Evolutionary conservation across 495 filamentous ascomycete species (phyloP).

Genomic region (Hyaloscypha bicolor): DNA sequence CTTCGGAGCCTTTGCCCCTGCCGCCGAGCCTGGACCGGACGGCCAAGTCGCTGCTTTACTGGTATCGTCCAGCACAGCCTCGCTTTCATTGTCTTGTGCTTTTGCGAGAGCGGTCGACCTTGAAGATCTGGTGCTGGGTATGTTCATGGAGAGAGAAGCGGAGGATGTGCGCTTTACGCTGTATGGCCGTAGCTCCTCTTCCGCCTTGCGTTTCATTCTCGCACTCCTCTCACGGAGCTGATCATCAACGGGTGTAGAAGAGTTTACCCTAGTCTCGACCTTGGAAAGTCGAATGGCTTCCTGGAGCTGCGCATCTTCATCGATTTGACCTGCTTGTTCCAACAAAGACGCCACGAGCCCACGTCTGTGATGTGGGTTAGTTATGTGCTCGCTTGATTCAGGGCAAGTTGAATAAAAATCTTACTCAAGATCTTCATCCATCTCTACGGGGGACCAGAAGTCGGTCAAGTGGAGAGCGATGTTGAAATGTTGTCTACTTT

Average conservation of each 20-base stretch:
- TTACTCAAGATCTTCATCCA: background rate
- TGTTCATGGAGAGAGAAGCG: background rate
- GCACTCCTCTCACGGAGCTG: slow-evolving; percentile 12
- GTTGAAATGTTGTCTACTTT: too few species aligned
- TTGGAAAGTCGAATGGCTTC: slow-evolving; percentile 8
- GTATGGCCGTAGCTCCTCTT: background rate
- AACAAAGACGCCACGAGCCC: background rate
- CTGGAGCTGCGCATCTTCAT: background rate
- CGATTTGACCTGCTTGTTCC: background rate
- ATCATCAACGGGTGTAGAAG: slow-evolving; percentile 4
- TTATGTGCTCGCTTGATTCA: background rate
- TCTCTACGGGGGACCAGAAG: background rate
- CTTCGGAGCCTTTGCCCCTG: background rate
- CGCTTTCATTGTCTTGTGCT: background rate
- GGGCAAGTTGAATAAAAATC: background rate
- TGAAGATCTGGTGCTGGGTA: background rate
- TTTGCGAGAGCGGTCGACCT: background rate
- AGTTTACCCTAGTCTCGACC: background rate
- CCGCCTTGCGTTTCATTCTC: slow-evolving; percentile 17
- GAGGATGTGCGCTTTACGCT: background rate
- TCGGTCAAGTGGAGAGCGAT: too few species aligned
- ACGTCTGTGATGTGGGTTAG: background rate
- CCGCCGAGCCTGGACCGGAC: background rate
- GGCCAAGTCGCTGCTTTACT: background rate
- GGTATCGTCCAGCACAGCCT: background rate